Conservation (phyloP, 2,329 filamentous ascomycete species). For the Exserohilum turcica region DNA sequence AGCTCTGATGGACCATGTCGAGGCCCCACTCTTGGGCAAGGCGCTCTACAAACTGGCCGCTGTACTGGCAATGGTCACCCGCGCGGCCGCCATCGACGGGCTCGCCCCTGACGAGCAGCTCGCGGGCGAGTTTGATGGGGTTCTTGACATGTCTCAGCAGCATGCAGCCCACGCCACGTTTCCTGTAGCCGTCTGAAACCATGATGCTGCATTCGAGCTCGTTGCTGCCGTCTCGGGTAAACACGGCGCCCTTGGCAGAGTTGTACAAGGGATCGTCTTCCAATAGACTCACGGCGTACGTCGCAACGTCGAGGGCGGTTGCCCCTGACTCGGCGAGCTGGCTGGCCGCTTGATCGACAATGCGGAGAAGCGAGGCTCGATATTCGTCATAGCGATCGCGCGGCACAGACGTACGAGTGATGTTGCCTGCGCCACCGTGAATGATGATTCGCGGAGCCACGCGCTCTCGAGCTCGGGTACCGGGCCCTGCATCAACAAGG, state of each 20-base stretch:
- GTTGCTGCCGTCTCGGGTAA: slow-evolving; percentile 79
- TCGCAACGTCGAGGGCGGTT: slow-evolving; percentile 73
- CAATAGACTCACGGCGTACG: slow-evolving; percentile 73
- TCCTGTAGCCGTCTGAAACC: slow-evolving; percentile 74
- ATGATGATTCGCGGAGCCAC: slow-evolving; percentile 54
- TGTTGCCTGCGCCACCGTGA: slow-evolving; percentile 56
- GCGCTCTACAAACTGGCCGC: slow-evolving; percentile 69
- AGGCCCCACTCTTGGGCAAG: slow-evolving; percentile 72
- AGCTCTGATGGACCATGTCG: slow-evolving; percentile 69
- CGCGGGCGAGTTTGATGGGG: slow-evolving; percentile 74
- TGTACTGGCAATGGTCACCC: slow-evolving; percentile 72
- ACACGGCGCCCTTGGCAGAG: slow-evolving; percentile 81
- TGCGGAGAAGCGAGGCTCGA: slow-evolving; percentile 45
- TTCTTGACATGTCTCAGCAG: slow-evolving; percentile 76
- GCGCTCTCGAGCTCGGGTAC: neutral
- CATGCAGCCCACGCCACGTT: slow-evolving; percentile 79
- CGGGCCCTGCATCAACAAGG: neutral
- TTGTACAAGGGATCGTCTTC: slow-evolving; percentile 87
- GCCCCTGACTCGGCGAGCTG: slow-evolving; percentile 46
- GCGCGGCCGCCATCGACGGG: slow-evolving; percentile 63
- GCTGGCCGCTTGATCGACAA: slow-evolving; percentile 37
- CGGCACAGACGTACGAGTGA: slow-evolving; percentile 49
- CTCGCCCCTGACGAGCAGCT: slow-evolving; percentile 72
- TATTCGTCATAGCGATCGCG: slow-evolving; percentile 46
- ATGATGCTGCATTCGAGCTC: slow-evolving; percentile 88